phyloP scores from a whole-genome alignment of 148 eudicot genomes.

The Vaccinium vitisidaea region DNA sequence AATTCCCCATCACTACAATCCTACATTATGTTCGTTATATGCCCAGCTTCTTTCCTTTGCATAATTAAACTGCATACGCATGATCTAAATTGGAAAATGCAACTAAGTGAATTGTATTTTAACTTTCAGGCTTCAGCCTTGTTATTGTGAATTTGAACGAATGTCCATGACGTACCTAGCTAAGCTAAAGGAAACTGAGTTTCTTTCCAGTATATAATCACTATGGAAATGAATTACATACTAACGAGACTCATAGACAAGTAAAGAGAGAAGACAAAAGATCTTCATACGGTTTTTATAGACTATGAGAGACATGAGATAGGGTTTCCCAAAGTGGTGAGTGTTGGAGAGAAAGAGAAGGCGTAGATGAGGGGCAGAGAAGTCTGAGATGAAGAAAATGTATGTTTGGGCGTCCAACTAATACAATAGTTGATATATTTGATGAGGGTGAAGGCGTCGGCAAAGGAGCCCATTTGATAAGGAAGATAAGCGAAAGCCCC shows the following conservation, averaged over 20 bases:
- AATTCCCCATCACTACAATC: conserved; percentile 23
- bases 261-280: not conserved
- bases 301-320: not conserved
- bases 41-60: not conserved
- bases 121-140: conserved; percentile 6
- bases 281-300: not conserved
- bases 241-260: not conserved
- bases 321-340: not conserved
- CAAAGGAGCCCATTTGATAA: too few relatives aligned
- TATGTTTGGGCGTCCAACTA: too few relatives aligned
- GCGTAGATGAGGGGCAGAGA: not conserved
- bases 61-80: not conserved
- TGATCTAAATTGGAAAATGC: not conserved
- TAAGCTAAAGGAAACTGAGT: not conserved
- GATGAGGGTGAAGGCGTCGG: too few relatives aligned
- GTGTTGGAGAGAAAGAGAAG: not conserved
- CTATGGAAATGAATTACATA: not conserved
- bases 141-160: not conserved
- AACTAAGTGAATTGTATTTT: not conserved
- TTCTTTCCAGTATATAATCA: not conserved
- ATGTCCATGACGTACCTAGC: not conserved
- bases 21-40: not conserved
- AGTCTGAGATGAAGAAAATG: not conserved
- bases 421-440: too few relatives aligned
- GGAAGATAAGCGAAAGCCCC: too few relatives aligned